These are phyloP conservation scores for Carallia pectinifolia DNA, from an alignment of 345 rosid species.

Conservation along the genomic window DNA sequence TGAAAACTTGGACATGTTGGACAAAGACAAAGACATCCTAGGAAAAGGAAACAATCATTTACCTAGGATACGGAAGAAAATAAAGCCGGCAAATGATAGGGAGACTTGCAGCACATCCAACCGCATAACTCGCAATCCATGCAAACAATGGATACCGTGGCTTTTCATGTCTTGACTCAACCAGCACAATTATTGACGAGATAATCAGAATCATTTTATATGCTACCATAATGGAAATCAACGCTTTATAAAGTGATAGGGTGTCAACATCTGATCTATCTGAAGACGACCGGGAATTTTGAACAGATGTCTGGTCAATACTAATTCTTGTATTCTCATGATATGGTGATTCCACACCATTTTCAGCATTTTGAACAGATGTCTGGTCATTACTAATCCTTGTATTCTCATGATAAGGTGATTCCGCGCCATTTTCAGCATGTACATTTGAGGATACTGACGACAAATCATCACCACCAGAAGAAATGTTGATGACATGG, in stretches of 20 bases:
- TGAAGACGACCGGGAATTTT: not conserved
- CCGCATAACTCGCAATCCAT: slow-evolving; percentile 23
- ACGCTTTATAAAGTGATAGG: not conserved
- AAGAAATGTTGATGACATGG: not conserved
- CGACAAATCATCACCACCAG: not conserved
- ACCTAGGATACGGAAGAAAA: slow-evolving; percentile 21
- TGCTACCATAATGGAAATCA: slow-evolving; percentile 9
- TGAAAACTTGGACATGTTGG: not conserved
- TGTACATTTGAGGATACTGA: not conserved
- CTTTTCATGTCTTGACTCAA: slow-evolving; percentile 21
- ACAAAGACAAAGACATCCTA: not conserved
- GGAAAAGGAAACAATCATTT: not conserved
- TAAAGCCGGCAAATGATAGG: slow-evolving; percentile 23
- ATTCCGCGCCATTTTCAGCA: not conserved
- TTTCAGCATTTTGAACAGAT: not conserved
- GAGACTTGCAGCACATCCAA: slow-evolving; percentile 21
- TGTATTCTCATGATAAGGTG: not conserved
- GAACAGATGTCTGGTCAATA: not conserved
- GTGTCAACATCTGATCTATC: not conserved
- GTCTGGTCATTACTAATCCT: not conserved
- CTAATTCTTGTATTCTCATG: not conserved
- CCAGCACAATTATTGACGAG: slow-evolving; percentile 19
- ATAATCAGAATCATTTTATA: slow-evolving; percentile 16
- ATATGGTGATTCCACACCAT: not conserved
- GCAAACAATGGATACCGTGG: slow-evolving; percentile 15